Evolutionary conservation across 2,329 filamentous ascomycete genomes (phyloP).

Genomic region (Neonectria magnoliae): DNA sequence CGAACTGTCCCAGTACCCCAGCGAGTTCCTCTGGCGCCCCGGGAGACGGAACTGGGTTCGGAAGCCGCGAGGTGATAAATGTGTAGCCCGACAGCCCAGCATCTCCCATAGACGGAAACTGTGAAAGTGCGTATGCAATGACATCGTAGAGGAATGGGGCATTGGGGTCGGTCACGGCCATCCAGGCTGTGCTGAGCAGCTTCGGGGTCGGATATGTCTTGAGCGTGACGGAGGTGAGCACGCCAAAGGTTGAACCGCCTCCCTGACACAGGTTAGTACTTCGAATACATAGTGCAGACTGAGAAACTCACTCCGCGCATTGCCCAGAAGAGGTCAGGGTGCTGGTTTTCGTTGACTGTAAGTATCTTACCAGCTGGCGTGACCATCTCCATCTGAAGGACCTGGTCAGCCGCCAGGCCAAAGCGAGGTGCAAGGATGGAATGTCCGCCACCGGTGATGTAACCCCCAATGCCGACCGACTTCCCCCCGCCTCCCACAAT

Average conservation of each 20-base stretch:
- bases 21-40: slow-evolving; percentile 45
- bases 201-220: slow-evolving; percentile 59
- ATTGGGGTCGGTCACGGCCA: slow-evolving; percentile 40
- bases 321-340: slow-evolving; percentile 72
- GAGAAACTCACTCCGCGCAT: slow-evolving; percentile 60
- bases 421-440: slow-evolving; percentile 61
- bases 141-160: slow-evolving; percentile 56
- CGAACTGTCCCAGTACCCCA: slow-evolving; percentile 48
- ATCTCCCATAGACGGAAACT: slow-evolving; percentile 58
- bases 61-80: slow-evolving; percentile 47
- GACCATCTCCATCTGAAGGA: slow-evolving; percentile 67
- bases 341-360: slow-evolving; percentile 60
- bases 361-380: slow-evolving; percentile 61
- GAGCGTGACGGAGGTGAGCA: slow-evolving; percentile 67
- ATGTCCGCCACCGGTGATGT: slow-evolving; percentile 70
- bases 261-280: slow-evolving; percentile 49
- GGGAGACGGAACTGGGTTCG: slow-evolving; percentile 50
- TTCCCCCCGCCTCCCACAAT: slow-evolving; percentile 65
- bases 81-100: slow-evolving; percentile 63
- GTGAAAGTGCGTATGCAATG: slow-evolving; percentile 57
- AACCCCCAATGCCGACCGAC: slow-evolving; percentile 69
- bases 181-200: slow-evolving; percentile 39
- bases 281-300: background rate
- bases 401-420: slow-evolving; percentile 71
- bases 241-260: slow-evolving; percentile 69